phyloP scores from a whole-genome alignment of 768 basidiomycete species.

The Mycena rebaudengoi region DNA sequence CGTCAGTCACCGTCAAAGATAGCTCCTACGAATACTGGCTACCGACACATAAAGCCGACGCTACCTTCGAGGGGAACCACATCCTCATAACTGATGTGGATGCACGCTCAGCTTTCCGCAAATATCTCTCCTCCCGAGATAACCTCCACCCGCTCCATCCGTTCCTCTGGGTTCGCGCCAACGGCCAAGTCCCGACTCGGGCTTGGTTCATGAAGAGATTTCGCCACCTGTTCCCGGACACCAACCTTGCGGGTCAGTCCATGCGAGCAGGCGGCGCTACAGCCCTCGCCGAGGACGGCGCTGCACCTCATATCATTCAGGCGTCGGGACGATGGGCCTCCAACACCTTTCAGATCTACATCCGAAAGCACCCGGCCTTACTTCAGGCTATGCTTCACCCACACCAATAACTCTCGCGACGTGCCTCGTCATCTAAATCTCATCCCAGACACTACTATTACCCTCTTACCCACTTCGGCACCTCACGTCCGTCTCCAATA shows the following conservation, averaged over 20 bases:
- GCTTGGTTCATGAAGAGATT: conserved; percentile 37
- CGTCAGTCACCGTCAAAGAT: background rate
- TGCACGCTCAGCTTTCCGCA: background rate
- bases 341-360: conserved; percentile 40
- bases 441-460: background rate
- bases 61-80: background rate
- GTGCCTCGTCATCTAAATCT: background rate
- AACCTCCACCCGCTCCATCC: background rate
- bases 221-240: conserved; percentile 15
- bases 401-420: background rate
- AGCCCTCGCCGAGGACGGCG: conserved; percentile 34
- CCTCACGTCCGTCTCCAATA: background rate
- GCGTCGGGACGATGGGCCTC: conserved; percentile 44
- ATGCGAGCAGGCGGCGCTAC: conserved; percentile 46
- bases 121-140: conserved; percentile 29
- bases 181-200: conserved; percentile 34
- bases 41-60: conserved; percentile 37
- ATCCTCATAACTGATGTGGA: background rate
- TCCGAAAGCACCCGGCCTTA: conserved; percentile 42
- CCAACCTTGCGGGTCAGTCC: conserved; percentile 36
- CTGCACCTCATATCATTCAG: conserved; percentile 37
- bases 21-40: conserved; percentile 24
- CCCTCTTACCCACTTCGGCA: background rate
- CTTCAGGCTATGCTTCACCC: conserved; percentile 15
- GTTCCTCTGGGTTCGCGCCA: conserved; percentile 20